Evolutionary conservation across 805 yeast genomes (phyloP).

Genomic region (Myxozyma udenii): DNA sequence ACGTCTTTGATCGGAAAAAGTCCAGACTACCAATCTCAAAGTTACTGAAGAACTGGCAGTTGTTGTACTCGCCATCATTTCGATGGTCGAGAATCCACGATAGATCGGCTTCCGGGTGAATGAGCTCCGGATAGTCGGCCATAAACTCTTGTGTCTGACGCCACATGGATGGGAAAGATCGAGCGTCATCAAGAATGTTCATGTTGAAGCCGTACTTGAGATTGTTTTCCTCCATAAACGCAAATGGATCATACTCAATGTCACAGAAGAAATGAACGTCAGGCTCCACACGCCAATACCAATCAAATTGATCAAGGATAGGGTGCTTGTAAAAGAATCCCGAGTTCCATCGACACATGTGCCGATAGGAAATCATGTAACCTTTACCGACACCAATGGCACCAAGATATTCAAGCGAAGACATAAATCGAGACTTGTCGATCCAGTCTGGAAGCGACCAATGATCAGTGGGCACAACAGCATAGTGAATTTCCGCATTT

Average conservation of each 20-base stretch:
- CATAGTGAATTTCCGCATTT: constrained; percentile 51
- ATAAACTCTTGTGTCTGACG: constrained; percentile 50
- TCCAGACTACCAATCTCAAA: constrained; percentile 62
- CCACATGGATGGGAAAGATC: constrained; percentile 57
- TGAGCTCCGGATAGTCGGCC: constrained; percentile 46
- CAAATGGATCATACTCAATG: constrained; percentile 73
- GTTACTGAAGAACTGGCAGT: constrained; percentile 81
- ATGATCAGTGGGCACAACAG: constrained; percentile 55
- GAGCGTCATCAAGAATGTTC: constrained; percentile 30
- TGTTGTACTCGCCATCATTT: constrained; percentile 59
- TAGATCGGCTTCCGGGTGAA: constrained; percentile 50
- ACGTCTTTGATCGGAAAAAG: constrained; percentile 57
- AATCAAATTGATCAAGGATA: constrained; percentile 53
- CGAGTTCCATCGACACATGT: constrained; percentile 77
- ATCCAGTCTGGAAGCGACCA: constrained; percentile 72
- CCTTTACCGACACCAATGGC: constrained; percentile 56
- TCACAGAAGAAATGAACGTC: constrained; percentile 72
- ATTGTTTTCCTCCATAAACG: constrained; percentile 71
- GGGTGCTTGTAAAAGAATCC: constrained; percentile 70
- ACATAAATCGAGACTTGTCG: constrained; percentile 40
- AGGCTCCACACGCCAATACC: constrained; percentile 96
- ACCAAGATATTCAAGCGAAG: constrained; percentile 29
- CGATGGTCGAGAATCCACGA: constrained; percentile 49
- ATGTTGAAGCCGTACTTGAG: constrained; percentile 52
- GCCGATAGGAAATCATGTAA: constrained; percentile 58